Percentiles rank a stretch among this genome's conserved stretches.
phyloP scores from a whole-genome alignment of 345 rosid genomes.

The Aquilaria sinensis region DNA sequence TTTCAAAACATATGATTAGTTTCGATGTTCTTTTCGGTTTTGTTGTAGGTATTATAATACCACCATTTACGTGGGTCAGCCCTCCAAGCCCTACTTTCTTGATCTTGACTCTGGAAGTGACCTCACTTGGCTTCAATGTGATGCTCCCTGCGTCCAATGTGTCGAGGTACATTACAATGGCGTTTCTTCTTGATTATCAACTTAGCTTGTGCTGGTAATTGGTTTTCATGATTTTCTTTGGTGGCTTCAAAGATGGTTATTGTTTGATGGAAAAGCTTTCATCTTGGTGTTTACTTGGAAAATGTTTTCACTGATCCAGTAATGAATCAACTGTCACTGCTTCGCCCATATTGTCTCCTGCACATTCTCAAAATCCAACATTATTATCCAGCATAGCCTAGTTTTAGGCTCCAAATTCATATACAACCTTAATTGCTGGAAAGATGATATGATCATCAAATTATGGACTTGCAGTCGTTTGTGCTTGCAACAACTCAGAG shows the following conservation, averaged over 20 bases:
- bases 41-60: constrained; percentile 44
- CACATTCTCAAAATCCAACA: no score
- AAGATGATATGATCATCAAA: background rate
- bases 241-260: no score
- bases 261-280: background rate
- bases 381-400: no score
- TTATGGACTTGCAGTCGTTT: no score
- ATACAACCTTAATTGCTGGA: background rate
- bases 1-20: no score
- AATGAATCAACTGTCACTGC: no score
- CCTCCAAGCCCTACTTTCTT: constrained; percentile 81
- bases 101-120: constrained; percentile 96
- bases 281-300: no score
- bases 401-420: no score
- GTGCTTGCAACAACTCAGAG: no score
- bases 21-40: background rate
- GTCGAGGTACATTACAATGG: constrained; percentile 31
- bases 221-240: background rate
- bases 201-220: background rate
- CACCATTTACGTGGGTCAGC: constrained; percentile 44
- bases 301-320: no score
- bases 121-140: constrained; percentile 97
- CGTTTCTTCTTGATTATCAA: background rate
- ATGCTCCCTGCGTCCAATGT: constrained; percentile 72
- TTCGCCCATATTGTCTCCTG: no score